These are phyloP conservation scores for Abelmoschus esculentus DNA, from an alignment of 345 rosid genomes.

Conservation along the genomic window DNA sequence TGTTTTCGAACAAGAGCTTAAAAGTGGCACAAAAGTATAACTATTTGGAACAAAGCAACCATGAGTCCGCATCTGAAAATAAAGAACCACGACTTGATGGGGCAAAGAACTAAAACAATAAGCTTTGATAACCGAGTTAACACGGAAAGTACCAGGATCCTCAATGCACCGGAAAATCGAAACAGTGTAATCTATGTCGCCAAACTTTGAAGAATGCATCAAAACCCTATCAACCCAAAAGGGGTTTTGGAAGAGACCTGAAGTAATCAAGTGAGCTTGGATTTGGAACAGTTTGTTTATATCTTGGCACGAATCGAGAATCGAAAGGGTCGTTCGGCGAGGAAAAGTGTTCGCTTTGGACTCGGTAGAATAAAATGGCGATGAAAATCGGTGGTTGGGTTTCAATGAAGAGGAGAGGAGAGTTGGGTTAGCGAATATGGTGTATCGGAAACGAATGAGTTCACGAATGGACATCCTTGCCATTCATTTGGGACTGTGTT, in stretches of 20 bases:
- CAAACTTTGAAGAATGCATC: conserved; percentile 36
- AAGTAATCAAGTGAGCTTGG: conserved; percentile 47
- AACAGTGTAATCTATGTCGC: conserved; percentile 32
- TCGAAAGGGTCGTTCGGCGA: conserved; percentile 13
- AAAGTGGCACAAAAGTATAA: conserved; percentile 48
- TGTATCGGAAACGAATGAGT: too few species aligned
- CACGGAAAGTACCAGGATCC: conserved; percentile 29
- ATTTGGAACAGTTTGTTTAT: conserved; percentile 38
- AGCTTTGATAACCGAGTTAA: conserved; percentile 41
- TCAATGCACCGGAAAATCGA: conserved; percentile 36
- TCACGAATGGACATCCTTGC: too few species aligned
- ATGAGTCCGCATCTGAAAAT: conserved; percentile 33
- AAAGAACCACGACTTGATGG: conserved; percentile 30
- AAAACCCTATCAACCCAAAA: conserved; percentile 45
- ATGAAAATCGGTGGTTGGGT: neutral
- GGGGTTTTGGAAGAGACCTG: conserved; percentile 39
- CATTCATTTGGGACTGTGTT: too few species aligned
- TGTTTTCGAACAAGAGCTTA: conserved; percentile 36
- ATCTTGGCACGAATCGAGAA: conserved; percentile 27
- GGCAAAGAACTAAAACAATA: conserved; percentile 38
- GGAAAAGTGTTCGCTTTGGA: conserved; percentile 12
- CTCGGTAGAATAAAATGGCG: conserved; percentile 9
- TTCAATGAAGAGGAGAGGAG: too few species aligned
- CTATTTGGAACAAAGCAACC: conserved; percentile 51
- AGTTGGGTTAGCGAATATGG: too few species aligned